phyloP scores from a whole-genome alignment of 495 filamentous ascomycete species.

The Penicillium tannophilum region DNA sequence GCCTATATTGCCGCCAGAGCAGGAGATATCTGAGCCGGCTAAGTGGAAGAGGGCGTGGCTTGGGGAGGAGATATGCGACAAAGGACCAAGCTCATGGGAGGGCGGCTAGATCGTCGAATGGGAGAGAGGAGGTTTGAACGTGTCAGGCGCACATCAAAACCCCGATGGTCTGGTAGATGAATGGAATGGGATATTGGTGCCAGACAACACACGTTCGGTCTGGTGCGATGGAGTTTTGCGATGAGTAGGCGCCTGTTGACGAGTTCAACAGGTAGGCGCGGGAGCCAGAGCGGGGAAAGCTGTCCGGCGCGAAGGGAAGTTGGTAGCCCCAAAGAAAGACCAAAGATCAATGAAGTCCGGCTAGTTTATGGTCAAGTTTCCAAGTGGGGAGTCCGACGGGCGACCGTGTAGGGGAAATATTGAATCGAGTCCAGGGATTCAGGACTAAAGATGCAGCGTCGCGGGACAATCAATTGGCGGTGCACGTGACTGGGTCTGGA shows the following conservation, averaged over 20 bases:
- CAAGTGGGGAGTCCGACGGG: not conserved
- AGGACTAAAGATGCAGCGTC: slow-evolving; percentile 12
- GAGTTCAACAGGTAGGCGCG: slow-evolving; percentile 16
- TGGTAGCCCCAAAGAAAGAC: not conserved
- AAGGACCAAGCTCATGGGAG: slow-evolving; percentile 16
- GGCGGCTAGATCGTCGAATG: not conserved
- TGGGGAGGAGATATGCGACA: slow-evolving; percentile 19
- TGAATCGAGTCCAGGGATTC: slow-evolving; percentile 3
- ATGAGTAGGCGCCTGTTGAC: not conserved
- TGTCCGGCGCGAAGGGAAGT: slow-evolving; percentile 5
- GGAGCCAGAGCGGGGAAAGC: slow-evolving; percentile 29
- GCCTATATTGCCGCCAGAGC: not conserved
- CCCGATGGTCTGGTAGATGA: not conserved
- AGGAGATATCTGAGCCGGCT: not conserved
- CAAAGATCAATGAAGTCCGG: not conserved
- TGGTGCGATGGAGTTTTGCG: not conserved
- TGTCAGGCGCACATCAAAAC: not conserved
- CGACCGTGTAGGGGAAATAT: not conserved
- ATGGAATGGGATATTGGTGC: not conserved
- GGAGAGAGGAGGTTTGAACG: not conserved
- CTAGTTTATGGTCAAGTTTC: not conserved
- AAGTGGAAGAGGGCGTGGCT: not conserved
- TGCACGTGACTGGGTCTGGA: slow-evolving; percentile 35
- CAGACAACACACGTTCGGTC: not conserved
- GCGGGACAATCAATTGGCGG: slow-evolving; percentile 15